These are phyloP conservation scores for Eucommia ulmoides DNA, from an alignment of 257 asterid genomes.

Conservation along the genomic window DNA sequence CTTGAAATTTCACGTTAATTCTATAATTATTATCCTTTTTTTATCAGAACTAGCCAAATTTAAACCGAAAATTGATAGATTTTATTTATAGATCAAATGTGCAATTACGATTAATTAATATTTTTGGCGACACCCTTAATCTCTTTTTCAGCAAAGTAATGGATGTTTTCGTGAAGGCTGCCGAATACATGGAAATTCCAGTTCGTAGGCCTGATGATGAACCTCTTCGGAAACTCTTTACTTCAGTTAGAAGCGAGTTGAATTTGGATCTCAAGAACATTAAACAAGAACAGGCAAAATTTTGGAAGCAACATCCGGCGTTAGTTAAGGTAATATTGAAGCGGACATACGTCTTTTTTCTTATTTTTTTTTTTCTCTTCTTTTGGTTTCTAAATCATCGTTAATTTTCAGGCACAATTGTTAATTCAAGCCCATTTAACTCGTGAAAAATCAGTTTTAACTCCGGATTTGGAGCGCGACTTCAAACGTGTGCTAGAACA, in stretches of 20 bases:
- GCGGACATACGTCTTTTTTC: slow-evolving; percentile 7
- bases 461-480: slow-evolving; percentile 70
- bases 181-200: slow-evolving; percentile 96
- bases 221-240: slow-evolving; percentile 87
- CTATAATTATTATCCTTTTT: too few species aligned
- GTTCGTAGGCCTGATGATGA: slow-evolving; percentile 94
- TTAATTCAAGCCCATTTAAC: slow-evolving; percentile 96
- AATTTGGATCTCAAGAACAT: slow-evolving; percentile 91
- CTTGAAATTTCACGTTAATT: too few species aligned
- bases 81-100: too few species aligned
- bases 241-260: slow-evolving; percentile 90
- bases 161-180: slow-evolving; percentile 90
- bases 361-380: slow-evolving; percentile 6
- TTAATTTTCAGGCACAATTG: slow-evolving; percentile 77
- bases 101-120: too few species aligned
- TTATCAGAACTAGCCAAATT: too few species aligned
- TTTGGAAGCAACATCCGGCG: slow-evolving; percentile 98
- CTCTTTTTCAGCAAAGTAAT: slow-evolving; percentile 67
- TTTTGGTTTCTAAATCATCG: slow-evolving; percentile 1
- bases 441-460: slow-evolving; percentile 73
- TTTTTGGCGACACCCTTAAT: too few species aligned
- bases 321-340: slow-evolving; percentile 63
- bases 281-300: slow-evolving; percentile 90
- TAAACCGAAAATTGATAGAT: too few species aligned
- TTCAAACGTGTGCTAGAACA: slow-evolving; percentile 73